These are phyloP conservation scores for Inonotus hispidus DNA, from an alignment of 1,284 basidiomycete genomes.

Conservation along the genomic window DNA sequence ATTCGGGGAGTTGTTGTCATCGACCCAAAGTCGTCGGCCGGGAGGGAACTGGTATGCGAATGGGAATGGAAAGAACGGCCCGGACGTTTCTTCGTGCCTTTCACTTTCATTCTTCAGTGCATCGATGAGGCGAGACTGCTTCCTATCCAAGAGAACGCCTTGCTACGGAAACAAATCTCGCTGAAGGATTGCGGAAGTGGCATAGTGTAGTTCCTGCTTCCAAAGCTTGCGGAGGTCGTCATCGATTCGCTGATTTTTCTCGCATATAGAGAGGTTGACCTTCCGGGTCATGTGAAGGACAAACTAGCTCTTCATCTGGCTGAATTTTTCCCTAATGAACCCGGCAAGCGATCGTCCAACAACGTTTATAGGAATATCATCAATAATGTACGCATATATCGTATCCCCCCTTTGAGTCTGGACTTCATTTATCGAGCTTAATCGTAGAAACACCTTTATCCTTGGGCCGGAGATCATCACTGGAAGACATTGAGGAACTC, in stretches of 20 bases:
- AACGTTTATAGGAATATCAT: slow-evolving; percentile 8
- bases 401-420: background rate
- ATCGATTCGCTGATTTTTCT: background rate
- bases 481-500: slow-evolving; percentile 15
- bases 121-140: background rate
- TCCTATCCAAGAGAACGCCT: background rate
- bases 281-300: slow-evolving; percentile 4
- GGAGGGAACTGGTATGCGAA: background rate
- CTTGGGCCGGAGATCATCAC: slow-evolving; percentile 6
- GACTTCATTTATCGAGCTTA: background rate
- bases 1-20: slow-evolving; percentile 11
- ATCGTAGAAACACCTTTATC: slow-evolving; percentile 8
- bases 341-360: slow-evolving; percentile 7
- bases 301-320: slow-evolving; percentile 16
- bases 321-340: background rate
- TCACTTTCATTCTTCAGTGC: slow-evolving; percentile 6
- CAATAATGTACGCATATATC: slow-evolving; percentile 10
- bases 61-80: slow-evolving; percentile 15
- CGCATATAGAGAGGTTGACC: slow-evolving; percentile 10
- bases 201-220: background rate
- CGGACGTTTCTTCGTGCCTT: slow-evolving; percentile 9
- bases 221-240: background rate
- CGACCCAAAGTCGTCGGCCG: slow-evolving; percentile 4
- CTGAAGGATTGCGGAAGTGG: too few species aligned
- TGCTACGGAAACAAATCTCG: background rate